Percentiles rank a stretch among this genome's conserved stretches.
phyloP scores from a whole-genome alignment of 2,329 filamentous ascomycete genomes.

The Macrophomina pseudophaseolina region DNA sequence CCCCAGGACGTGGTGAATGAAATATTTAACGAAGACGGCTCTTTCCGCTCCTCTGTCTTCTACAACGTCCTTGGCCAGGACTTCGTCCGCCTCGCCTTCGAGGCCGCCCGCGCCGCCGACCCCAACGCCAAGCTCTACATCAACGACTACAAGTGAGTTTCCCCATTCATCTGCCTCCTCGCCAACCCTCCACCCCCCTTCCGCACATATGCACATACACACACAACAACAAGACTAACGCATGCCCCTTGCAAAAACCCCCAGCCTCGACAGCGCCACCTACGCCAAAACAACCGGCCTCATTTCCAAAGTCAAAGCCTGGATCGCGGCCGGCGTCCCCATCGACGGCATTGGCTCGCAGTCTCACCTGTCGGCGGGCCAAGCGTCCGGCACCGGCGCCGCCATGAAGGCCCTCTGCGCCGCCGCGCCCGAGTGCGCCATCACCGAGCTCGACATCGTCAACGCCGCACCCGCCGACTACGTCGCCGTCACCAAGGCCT shows the following conservation, averaged over 20 bases:
- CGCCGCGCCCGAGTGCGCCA: slow-evolving; percentile 62
- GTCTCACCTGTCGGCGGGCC: slow-evolving; percentile 57
- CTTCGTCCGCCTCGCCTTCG: slow-evolving; percentile 73
- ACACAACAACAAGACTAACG: background rate
- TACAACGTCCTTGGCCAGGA: slow-evolving; percentile 71
- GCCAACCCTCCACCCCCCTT: no score
- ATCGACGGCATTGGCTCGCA: slow-evolving; percentile 70
- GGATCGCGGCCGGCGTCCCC: slow-evolving; percentile 65
- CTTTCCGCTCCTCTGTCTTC: slow-evolving; percentile 66
- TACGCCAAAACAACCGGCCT: slow-evolving; percentile 64
- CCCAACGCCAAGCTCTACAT: slow-evolving; percentile 74
- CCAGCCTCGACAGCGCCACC: slow-evolving; percentile 65
- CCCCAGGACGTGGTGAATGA: slow-evolving; percentile 65
- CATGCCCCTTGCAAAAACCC: no score
- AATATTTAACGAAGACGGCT: slow-evolving; percentile 66
- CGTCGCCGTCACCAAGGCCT: slow-evolving; percentile 59
- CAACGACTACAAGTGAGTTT: slow-evolving; percentile 65
- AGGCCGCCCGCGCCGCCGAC: slow-evolving; percentile 69
- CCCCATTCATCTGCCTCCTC: no score
- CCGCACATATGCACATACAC: background rate
- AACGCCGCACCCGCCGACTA: slow-evolving; percentile 63
- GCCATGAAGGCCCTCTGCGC: slow-evolving; percentile 61
- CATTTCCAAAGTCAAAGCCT: slow-evolving; percentile 65
- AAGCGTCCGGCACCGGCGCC: slow-evolving; percentile 51
- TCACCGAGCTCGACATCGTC: slow-evolving; percentile 72